Evolutionary conservation across 495 filamentous ascomycete genomes (phyloP), one percentile per base, ranked within the genome.

Genomic region (Thermochaetoides thermophila): DNA sequence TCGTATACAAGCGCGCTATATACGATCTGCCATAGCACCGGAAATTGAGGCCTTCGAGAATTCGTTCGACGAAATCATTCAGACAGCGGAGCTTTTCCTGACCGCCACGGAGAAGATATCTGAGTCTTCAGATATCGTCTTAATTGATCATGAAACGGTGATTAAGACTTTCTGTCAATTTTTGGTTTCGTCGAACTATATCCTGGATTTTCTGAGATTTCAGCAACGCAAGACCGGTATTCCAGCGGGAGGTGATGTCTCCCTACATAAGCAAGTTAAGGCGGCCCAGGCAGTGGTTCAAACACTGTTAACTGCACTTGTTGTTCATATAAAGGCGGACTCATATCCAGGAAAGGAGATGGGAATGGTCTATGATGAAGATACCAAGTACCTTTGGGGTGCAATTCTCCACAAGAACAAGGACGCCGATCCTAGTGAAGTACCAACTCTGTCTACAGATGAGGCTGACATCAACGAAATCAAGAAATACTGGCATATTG

Each of bases 31-130:
- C 15, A 21, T 43, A 18, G 20, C 25, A 8, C 18, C n/a, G 5
- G 35, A 32, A 18, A 43, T 43, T 26, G 17, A 39, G 9, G 31
- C 34, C 11, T 39, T 42, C 17, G 40, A 43, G 24, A 22, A 17
- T 5, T 12, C 16, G 17, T 38, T 43, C 19, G 30, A 31, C 8
- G 29, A 34, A 7, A 33, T 43, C 9, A 19, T 43, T 16, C 24
- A 39, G 15, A 29, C 18, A 21, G 31, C 35, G 17, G 34, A 14
- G 2, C 7, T 34, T 7, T 43, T 43, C 5, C 23, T 43, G 27
- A 21, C 20, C n/a, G n/a, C 31, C 10, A 35, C 27, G 0, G 27
- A 40, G 27, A 25, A 28, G 15, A 29, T 28, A 10, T 12, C 14
- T 2, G 7, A 32, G 9, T 34, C 40, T 11, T 22, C 31, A 9